Evolutionary conservation across 805 yeast genomes (phyloP).

Genomic region (Ogataea pignaliae): DNA sequence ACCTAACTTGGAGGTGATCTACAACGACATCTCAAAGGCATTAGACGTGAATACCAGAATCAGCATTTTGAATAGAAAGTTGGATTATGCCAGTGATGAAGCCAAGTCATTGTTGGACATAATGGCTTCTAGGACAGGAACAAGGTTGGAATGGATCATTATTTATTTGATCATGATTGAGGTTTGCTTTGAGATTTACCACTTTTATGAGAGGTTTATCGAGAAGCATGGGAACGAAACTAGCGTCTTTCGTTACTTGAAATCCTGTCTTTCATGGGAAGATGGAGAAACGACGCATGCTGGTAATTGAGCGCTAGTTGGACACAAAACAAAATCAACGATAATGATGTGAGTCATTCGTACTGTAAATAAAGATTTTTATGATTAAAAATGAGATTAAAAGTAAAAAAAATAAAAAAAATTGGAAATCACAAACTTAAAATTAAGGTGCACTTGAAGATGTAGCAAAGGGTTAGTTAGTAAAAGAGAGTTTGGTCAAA

Average conservation of each 20-base stretch:
- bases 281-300: too few species aligned
- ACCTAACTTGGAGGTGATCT: conserved; percentile 75
- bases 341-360: too few species aligned
- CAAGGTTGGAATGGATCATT: conserved; percentile 84
- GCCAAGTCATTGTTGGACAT: conserved; percentile 72
- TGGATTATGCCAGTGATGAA: conserved; percentile 90
- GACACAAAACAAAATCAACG: too few species aligned
- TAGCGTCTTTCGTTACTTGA: too few species aligned
- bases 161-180: conserved; percentile 80
- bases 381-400: too few species aligned
- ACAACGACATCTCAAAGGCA: conserved; percentile 62
- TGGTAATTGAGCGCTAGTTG: not conserved
- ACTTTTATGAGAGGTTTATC: conserved; percentile 54
- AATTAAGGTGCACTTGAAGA: too few species aligned
- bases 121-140: conserved; percentile 68
- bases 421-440: too few species aligned
- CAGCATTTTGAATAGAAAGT: conserved; percentile 71
- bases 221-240: conserved; percentile 10
- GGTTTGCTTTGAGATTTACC: conserved; percentile 75
- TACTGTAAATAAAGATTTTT: too few species aligned
- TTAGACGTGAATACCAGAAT: conserved; percentile 78
- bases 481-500: too few species aligned
- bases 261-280: too few species aligned
- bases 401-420: too few species aligned
- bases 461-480: too few species aligned